Evolutionary conservation across 139 green algal genomes (phyloP), one percentile per base, ranked within the genome.

Genomic region (Picochlorum sp.): DNA sequence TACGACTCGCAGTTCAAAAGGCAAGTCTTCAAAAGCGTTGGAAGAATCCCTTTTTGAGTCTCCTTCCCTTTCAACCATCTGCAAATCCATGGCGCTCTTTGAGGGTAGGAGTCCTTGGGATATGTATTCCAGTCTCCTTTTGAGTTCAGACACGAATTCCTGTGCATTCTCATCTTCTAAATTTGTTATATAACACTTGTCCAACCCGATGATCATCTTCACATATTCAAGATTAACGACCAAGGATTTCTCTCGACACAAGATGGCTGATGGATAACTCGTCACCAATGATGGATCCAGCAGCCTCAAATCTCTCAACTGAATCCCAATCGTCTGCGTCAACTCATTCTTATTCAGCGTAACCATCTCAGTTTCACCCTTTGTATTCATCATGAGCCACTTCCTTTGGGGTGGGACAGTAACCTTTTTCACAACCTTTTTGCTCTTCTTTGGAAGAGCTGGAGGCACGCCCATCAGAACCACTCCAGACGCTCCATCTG

Each of bases 1-100:
- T 44, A 88, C 62, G 5, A 74, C 77, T 14, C 82, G 50, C 59
- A 88, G 60, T 74, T 88, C 82, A 62, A 81, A 88, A 9, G 82
- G 81, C 50, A 78, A 45, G 7, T 52, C 49, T 44, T 61, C 20
- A 41, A 20, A 49, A 26, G 16, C 44, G 31, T 15, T 15, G 34
- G 52, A 26, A 11, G 28, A 16, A 14, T 52, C 56, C 7, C 1
- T 24, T 21, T 37, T 21, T n/a, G 16, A 20, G 13, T 14, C 37
- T 49, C 34, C 21, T 20, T 49, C 28, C 9, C 38, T 26, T 21
- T 20, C 23, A n/a, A 18, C 57, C 21, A 21, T 31, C 11, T 57
- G 49, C 4, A 61, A 50, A 51, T 49, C 30, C 23, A 55, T 55
- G n/a, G 60, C 15, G 21, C 23, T 30, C 59, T 58, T 62, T 66